Percentiles rank a stretch among this genome's conserved stretches.
Evolutionary conservation across 2,329 filamentous ascomycete species (phyloP).

Genomic region (Botryosphaeria dothidea): DNA sequence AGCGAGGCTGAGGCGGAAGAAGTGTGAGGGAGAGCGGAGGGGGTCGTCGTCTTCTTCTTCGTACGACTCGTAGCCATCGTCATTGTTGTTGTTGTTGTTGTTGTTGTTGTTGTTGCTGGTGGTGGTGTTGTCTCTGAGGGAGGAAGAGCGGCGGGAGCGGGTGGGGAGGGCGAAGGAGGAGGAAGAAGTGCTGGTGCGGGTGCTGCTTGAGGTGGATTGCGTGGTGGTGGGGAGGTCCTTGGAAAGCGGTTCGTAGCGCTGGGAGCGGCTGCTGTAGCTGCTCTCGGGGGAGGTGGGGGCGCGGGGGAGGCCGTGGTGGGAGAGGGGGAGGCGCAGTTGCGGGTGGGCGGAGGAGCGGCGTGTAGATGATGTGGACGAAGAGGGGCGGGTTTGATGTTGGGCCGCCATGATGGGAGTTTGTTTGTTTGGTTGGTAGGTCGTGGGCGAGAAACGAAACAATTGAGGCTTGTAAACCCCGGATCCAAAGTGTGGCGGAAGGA

Average conservation of each 20-base stretch:
- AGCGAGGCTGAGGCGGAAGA: slow-evolving; percentile 20
- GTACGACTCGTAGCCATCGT: background rate
- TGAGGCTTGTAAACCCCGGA: too few relatives aligned
- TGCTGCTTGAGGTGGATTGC: background rate
- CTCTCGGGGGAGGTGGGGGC: slow-evolving; percentile 10
- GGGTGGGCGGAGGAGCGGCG: slow-evolving; percentile 2
- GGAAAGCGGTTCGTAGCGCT: slow-evolving; percentile 16
- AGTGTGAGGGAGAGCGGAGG: background rate
- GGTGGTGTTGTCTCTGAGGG: too few relatives aligned
- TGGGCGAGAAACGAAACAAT: background rate
- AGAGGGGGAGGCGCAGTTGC: slow-evolving; percentile 14
- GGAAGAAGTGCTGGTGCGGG: background rate
- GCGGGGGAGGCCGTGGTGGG: slow-evolving; percentile 17
- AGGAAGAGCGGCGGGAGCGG: background rate
- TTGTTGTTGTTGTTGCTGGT: background rate
- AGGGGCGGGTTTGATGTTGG: background rate
- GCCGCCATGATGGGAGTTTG: background rate
- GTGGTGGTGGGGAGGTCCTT: background rate
- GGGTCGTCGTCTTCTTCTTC: background rate
- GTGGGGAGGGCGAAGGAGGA: background rate
- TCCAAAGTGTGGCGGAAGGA: too few relatives aligned
- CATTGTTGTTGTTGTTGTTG: background rate
- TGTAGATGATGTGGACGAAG: background rate
- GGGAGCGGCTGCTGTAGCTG: slow-evolving; percentile 12
- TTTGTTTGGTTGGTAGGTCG: background rate